A percentile compares a stretch with the other conserved stretches of the same genome.
Evolutionary conservation across 179 eudicot genomes (phyloP).

Genomic region (Carnegiea gigantea): DNA sequence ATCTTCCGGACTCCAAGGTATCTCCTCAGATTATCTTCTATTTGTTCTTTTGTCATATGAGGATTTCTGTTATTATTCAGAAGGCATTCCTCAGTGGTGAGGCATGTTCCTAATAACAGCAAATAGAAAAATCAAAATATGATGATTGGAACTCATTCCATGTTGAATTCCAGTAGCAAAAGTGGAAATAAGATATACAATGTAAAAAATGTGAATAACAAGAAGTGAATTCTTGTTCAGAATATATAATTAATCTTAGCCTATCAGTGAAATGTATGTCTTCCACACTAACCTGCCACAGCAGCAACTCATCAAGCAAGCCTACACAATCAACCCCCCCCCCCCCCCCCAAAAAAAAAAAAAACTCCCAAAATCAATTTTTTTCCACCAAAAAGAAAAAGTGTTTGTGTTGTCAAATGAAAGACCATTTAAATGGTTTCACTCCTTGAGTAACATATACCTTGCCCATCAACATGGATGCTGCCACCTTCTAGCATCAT

Average conservation of each 20-base stretch:
- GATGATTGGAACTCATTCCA: neutral
- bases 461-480: conserved; percentile 98
- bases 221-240: neutral
- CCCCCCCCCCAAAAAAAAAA: neutral
- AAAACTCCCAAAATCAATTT: no score
- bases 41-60: conserved; percentile 67
- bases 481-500: conserved; percentile 98
- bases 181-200: neutral
- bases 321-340: neutral
- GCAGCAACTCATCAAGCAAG: conserved; percentile 3
- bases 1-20: conserved; percentile 41
- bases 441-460: conserved; percentile 27
- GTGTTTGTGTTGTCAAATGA: neutral
- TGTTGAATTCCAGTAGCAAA: neutral
- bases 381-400: neutral
- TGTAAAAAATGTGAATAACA: neutral
- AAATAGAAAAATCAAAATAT: neutral
- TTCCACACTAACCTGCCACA: neutral
- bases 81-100: conserved; percentile 97
- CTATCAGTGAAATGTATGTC: neutral
- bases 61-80: conserved; percentile 89
- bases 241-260: neutral
- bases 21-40: conserved; percentile 79
- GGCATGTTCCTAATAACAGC: conserved; percentile 74
- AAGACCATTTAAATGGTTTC: neutral